Evolutionary conservation across 768 basidiomycete genomes (phyloP).

Genomic region (Boletus patriciae): DNA sequence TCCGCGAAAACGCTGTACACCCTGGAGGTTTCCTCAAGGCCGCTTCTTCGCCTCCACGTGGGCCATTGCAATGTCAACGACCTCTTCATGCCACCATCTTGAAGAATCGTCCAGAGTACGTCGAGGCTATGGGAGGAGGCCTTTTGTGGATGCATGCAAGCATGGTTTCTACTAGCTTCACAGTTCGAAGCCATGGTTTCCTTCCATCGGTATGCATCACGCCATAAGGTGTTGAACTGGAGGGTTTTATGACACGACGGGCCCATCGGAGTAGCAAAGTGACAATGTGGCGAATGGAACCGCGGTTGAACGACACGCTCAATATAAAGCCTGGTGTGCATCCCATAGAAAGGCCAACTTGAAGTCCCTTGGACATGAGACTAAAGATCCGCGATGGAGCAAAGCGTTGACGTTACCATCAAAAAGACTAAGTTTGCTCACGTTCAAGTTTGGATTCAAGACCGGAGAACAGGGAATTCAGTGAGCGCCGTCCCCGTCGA

Average conservation of each 20-base stretch:
- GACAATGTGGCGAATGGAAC: too few relatives aligned
- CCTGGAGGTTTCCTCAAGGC: slow-evolving; percentile 54
- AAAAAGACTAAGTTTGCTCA: slow-evolving; percentile 39
- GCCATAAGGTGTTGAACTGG: too few relatives aligned
- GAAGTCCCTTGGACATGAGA: slow-evolving; percentile 33
- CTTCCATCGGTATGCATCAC: too few relatives aligned
- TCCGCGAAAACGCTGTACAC: slow-evolving; percentile 46
- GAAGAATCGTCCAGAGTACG: slow-evolving; percentile 61
- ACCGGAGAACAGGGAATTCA: slow-evolving; percentile 39
- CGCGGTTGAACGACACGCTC: too few relatives aligned
- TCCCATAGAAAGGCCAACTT: slow-evolving; percentile 57
- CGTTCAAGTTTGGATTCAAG: slow-evolving; percentile 40
- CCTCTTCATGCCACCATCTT: slow-evolving; percentile 65
- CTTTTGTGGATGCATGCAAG: too few relatives aligned
- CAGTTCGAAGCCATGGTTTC: too few relatives aligned
- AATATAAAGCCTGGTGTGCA: too few relatives aligned
- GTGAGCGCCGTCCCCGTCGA: slow-evolving; percentile 38
- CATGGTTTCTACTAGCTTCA: too few relatives aligned
- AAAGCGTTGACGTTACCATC: slow-evolving; percentile 53
- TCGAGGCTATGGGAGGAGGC: slow-evolving; percentile 73
- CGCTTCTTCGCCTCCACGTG: slow-evolving; percentile 68
- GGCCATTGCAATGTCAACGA: slow-evolving; percentile 74
- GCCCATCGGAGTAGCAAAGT: too few relatives aligned
- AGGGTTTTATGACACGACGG: too few relatives aligned
- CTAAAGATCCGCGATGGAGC: slow-evolving; percentile 33